These are phyloP conservation scores for Cantharellus cinnabarinus DNA, from an alignment of 768 basidiomycete genomes.

Conservation along the genomic window DNA sequence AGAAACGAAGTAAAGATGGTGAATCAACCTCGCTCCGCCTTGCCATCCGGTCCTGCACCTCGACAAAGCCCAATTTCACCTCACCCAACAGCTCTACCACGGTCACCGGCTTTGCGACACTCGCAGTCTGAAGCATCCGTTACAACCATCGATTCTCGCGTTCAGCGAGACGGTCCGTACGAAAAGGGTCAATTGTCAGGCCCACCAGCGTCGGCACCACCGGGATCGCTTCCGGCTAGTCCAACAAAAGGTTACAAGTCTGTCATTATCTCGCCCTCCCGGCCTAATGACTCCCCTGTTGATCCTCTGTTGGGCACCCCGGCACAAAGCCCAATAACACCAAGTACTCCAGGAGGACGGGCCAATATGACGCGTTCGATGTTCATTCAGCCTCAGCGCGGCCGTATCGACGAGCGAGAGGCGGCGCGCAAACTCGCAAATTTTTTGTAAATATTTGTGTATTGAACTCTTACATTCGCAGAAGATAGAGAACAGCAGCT, in stretches of 20 bases:
- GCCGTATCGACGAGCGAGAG: slow-evolving; percentile 63
- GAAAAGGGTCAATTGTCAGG: too few relatives aligned
- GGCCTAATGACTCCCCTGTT: neutral
- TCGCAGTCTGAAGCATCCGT: too few relatives aligned
- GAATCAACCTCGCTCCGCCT: slow-evolving; percentile 16
- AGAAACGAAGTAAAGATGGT: slow-evolving; percentile 40
- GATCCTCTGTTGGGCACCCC: slow-evolving; percentile 1
- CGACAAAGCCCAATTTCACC: slow-evolving; percentile 42
- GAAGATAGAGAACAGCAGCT: too few relatives aligned
- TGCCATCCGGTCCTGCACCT: slow-evolving; percentile 32
- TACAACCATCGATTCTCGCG: neutral
- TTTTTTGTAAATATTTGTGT: slow-evolving; percentile 12
- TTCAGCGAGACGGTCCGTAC: neutral
- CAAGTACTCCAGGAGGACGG: slow-evolving; percentile 1
- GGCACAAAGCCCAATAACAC: neutral
- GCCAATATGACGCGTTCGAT: neutral
- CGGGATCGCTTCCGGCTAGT: slow-evolving; percentile 55
- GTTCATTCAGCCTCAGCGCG: slow-evolving; percentile 31
- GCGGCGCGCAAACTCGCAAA: slow-evolving; percentile 82
- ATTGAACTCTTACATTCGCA: neutral
- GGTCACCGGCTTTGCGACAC: slow-evolving; percentile 8
- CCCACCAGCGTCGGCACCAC: slow-evolving; percentile 24
- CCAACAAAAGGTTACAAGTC: slow-evolving; percentile 18
- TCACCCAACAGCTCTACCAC: slow-evolving; percentile 29
- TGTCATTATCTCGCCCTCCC: neutral